phyloP scores from a whole-genome alignment of 176 grass and related monocot species.

The Poa annua region DNA sequence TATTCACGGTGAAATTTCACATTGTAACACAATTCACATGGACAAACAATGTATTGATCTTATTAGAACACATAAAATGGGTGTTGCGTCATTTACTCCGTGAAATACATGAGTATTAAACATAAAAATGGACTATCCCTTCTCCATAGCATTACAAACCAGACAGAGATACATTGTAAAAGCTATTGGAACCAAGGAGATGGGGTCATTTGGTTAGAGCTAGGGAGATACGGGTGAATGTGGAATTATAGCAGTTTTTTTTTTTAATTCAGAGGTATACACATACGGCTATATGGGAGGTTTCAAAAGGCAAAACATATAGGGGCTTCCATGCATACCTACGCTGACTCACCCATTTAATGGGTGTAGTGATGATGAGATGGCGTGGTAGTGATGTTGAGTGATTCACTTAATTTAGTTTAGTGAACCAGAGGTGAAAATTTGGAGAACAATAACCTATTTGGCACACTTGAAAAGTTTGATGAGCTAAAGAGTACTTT shows the following conservation, averaged over 20 bases:
- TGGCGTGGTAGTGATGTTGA: background rate
- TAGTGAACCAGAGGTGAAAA: background rate
- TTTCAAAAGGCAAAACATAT: background rate
- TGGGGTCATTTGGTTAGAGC: too few relatives aligned
- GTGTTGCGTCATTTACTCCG: background rate
- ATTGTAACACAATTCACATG: background rate
- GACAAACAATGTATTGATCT: background rate
- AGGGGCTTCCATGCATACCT: background rate
- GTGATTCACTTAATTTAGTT: conserved; percentile 1
- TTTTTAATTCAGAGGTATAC: too few relatives aligned
- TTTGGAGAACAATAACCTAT: conserved; percentile 4
- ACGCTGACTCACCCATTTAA: background rate
- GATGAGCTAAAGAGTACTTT: background rate
- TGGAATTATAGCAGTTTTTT: too few relatives aligned
- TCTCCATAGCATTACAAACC: background rate
- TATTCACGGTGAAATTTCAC: background rate
- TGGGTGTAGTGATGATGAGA: background rate
- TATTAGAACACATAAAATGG: background rate
- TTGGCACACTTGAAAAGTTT: conserved; percentile 6
- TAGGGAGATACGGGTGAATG: too few relatives aligned
- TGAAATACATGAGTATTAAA: background rate
- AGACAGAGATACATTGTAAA: background rate
- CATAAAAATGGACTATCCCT: background rate
- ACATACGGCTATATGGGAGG: background rate
- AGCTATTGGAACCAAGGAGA: background rate